Conservation (phyloP, 2,329 filamentous ascomycete species). For the Microsporum ferrugineum region DNA sequence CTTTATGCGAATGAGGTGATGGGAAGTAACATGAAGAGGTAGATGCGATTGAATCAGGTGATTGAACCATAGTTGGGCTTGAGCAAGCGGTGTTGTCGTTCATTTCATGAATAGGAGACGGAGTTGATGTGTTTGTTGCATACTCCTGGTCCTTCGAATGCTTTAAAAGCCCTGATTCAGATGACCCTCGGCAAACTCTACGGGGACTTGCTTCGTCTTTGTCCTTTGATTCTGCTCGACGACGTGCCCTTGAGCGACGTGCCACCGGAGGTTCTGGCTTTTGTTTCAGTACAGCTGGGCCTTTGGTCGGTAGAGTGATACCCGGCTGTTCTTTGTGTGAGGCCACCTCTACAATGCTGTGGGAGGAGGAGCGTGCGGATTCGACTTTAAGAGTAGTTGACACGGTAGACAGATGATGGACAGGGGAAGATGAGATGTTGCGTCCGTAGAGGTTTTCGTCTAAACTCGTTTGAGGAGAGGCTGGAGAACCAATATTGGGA, state of each 20-base stretch:
- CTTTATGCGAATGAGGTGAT: not conserved
- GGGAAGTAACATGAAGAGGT: not conserved
- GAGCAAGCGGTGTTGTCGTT: not conserved
- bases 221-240: not conserved
- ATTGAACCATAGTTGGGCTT: slow-evolving; percentile 1
- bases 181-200: not conserved
- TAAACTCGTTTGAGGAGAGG: not conserved
- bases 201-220: not conserved
- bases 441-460: not conserved
- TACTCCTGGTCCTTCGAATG: not conserved
- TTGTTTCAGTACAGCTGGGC: slow-evolving; percentile 12
- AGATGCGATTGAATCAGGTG: not conserved
- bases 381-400: slow-evolving; percentile 59
- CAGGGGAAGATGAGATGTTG: not conserved
- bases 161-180: not conserved
- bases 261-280: slow-evolving; percentile 19
- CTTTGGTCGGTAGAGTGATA: slow-evolving; percentile 63
- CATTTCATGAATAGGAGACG: not conserved
- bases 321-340: slow-evolving; percentile 71
- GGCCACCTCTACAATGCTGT: slow-evolving; percentile 68
- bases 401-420: slow-evolving; percentile 11
- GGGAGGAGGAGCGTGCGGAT: slow-evolving; percentile 56
- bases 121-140: not conserved
- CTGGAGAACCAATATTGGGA: not conserved
- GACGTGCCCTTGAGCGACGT: slow-evolving; percentile 11